These are phyloP conservation scores for Staphylotrichum longicolle DNA, from an alignment of 495 filamentous ascomycete species.

Conservation along the genomic window DNA sequence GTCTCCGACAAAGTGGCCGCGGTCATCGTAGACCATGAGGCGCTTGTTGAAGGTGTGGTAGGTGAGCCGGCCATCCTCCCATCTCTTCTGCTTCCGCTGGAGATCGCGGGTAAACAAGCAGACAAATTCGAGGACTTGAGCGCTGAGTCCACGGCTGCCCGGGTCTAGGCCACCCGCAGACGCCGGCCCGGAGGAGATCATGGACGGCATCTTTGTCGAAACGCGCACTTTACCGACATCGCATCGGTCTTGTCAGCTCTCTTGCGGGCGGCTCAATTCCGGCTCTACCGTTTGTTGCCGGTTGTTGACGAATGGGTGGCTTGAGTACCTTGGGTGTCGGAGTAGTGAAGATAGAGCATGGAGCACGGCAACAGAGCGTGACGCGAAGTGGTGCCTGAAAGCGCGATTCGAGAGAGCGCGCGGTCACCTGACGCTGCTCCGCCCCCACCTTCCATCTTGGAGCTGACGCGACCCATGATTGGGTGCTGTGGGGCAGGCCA, in stretches of 20 bases:
- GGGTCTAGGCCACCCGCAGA: not conserved
- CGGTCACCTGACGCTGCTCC: conserved; percentile 22
- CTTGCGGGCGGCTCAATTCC: too few species aligned
- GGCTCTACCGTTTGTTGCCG: not conserved
- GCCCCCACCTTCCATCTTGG: conserved; percentile 7
- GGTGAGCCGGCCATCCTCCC: conserved; percentile 86
- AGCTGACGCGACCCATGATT: not conserved
- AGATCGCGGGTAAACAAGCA: conserved; percentile 87
- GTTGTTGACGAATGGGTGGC: too few species aligned
- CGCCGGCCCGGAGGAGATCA: conserved; percentile 21
- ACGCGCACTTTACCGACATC: conserved; percentile 10
- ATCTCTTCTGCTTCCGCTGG: conserved; percentile 81
- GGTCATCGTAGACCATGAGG: conserved; percentile 84
- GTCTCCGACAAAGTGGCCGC: conserved; percentile 78
- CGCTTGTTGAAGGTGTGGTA: conserved; percentile 91
- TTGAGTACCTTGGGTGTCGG: too few species aligned
- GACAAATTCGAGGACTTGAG: conserved; percentile 71
- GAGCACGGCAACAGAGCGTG: not conserved
- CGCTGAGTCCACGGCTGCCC: conserved; percentile 33
- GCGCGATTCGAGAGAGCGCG: conserved; percentile 15
- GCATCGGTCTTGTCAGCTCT: not conserved
- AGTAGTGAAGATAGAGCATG: too few species aligned
- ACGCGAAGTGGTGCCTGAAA: conserved; percentile 19
- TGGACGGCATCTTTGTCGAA: conserved; percentile 23
- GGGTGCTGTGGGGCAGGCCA: not conserved